These are phyloP conservation scores for Aquilaria sinensis DNA, from an alignment of 345 rosid genomes.

Conservation along the genomic window DNA sequence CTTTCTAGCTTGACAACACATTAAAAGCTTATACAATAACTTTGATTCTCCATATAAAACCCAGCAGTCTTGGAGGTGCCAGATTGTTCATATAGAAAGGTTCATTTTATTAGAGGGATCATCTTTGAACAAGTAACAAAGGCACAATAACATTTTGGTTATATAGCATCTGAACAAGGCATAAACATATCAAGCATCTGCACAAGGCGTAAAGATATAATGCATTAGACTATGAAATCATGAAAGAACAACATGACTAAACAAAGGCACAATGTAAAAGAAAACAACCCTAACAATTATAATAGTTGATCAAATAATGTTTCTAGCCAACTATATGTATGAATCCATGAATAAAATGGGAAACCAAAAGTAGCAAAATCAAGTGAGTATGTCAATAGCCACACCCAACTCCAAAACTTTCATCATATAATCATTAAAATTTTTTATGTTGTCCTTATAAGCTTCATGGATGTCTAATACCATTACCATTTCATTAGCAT, in stretches of 20 bases:
- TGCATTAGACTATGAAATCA: too few relatives aligned
- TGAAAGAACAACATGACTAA: background rate
- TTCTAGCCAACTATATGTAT: background rate
- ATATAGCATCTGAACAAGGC: too few relatives aligned
- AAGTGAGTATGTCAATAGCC: background rate
- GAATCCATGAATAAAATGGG: background rate
- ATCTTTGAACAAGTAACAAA: too few relatives aligned
- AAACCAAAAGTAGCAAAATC: background rate
- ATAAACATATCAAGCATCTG: too few relatives aligned
- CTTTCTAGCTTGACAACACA: background rate
- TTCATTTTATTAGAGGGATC: too few relatives aligned
- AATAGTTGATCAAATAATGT: too few relatives aligned
- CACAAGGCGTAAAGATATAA: too few relatives aligned
- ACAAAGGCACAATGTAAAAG: background rate
- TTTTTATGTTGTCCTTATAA: constrained; percentile 83
- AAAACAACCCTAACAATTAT: background rate
- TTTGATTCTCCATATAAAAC: too few relatives aligned
- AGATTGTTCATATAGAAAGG: too few relatives aligned
- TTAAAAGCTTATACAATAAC: too few relatives aligned
- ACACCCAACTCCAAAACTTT: constrained; percentile 81
- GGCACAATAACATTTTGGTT: too few relatives aligned
- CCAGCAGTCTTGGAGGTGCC: too few relatives aligned
- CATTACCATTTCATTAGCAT: constrained; percentile 99
- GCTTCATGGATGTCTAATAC: constrained; percentile 96
- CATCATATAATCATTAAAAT: constrained; percentile 95